Conservation (phyloP, 73 alveolate species). For the Effrenium voratum region DNA sequence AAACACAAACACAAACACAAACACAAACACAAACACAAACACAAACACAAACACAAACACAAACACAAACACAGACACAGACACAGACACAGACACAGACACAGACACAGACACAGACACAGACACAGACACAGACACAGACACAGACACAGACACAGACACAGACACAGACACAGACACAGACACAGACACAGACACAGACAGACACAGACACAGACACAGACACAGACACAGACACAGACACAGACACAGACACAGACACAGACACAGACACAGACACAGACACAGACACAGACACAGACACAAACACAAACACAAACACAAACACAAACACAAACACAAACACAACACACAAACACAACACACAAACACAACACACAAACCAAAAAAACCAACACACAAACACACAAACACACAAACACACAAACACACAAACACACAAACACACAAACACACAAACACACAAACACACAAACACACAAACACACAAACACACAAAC, state of each 20-base stretch:
- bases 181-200: neutral
- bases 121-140: neutral
- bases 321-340: neutral
- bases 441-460: neutral
- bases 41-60: too few relatives aligned
- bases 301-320: neutral
- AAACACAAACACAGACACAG: too few relatives aligned
- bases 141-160: neutral
- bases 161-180: neutral
- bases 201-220: neutral
- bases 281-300: neutral
- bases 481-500: neutral
- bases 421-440: neutral
- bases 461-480: neutral
- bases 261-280: neutral
- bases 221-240: neutral
- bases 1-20: too few relatives aligned
- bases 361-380: neutral
- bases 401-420: neutral
- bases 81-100: too few relatives aligned
- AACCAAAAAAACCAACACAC: neutral
- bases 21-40: too few relatives aligned
- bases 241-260: neutral
- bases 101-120: neutral
- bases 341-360: neutral